A percentile compares a stretch with the other conserved stretches of the same genome.
These are phyloP conservation scores for Chamaenerion angustifolium DNA, from an alignment of 345 rosid genomes.

Conservation along the genomic window DNA sequence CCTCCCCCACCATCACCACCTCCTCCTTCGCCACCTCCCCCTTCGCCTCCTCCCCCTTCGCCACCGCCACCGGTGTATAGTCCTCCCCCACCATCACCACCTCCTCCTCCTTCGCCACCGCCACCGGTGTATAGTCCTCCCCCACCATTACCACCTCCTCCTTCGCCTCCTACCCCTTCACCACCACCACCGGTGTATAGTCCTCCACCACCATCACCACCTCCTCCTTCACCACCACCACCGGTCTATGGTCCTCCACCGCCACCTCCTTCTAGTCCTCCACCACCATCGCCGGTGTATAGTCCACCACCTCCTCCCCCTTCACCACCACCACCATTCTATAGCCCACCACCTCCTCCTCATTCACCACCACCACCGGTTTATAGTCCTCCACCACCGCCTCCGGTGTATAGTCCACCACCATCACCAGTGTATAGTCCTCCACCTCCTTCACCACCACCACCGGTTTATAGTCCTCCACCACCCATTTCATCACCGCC, in stretches of 20 bases:
- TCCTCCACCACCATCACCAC: not conserved
- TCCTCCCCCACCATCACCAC: too few relatives aligned
- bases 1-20: slow-evolving; percentile 1
- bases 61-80: too few relatives aligned
- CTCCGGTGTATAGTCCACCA: not conserved
- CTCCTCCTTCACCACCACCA: slow-evolving; percentile 4
- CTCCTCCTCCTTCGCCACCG: slow-evolving; percentile 5
- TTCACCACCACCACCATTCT: not conserved
- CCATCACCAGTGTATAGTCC: too few relatives aligned
- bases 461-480: not conserved
- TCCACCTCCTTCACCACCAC: not conserved
- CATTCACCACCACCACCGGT: not conserved
- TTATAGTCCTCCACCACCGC: slow-evolving; percentile 4
- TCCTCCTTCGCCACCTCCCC: not conserved
- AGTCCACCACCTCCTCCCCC: not conserved
- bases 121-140: slow-evolving; percentile 2
- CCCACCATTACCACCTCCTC: too few relatives aligned
- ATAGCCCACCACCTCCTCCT: slow-evolving; percentile 2
- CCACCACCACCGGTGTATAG: not conserved
- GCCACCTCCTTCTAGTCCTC: too few relatives aligned
- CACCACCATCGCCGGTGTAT: not conserved
- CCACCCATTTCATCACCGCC: not conserved
- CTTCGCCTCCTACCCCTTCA: not conserved
- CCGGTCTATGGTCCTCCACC: not conserved
- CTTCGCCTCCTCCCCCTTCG: not conserved